A percentile compares a stretch with the other conserved stretches of the same genome.
phyloP scores from a whole-genome alignment of 2,329 filamentous ascomycete species.

The Whalleya microplaca region DNA sequence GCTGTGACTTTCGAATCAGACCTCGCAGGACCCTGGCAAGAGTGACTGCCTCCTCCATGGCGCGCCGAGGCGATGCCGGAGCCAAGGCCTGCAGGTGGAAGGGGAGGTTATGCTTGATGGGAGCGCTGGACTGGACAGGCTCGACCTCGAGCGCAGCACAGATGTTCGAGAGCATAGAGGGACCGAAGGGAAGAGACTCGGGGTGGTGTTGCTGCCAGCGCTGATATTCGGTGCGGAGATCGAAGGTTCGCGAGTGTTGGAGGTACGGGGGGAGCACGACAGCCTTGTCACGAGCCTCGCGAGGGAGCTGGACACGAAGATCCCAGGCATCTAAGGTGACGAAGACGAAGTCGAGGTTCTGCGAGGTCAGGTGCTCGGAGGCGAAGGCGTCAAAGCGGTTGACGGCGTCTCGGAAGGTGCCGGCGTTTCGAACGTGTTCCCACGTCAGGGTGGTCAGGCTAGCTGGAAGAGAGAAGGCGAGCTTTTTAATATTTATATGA shows the following conservation, averaged over 20 bases:
- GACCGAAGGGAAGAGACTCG: constrained; percentile 94
- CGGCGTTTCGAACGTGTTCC: constrained; percentile 98
- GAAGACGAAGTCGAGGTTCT: constrained; percentile 96
- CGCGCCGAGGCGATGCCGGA: constrained; percentile 90
- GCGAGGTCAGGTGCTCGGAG: constrained; percentile 84
- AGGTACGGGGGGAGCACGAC: constrained; percentile 95
- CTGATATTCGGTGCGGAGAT: constrained; percentile 96
- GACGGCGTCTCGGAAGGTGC: constrained; percentile 95
- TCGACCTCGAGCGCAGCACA: constrained; percentile 98
- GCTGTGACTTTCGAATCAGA: constrained; percentile 94
- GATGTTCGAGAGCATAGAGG: constrained; percentile 94
- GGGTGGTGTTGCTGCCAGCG: constrained; percentile 98
- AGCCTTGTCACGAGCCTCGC: constrained; percentile 96
- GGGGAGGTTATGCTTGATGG: constrained; percentile 97
- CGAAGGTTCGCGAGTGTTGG: constrained; percentile 96
- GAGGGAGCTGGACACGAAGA: constrained; percentile 93
- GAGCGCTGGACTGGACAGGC: constrained; percentile 93
- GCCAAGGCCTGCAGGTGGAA: constrained; percentile 97
- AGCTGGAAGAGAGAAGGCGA: constrained; percentile 56
- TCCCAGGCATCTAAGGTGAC: constrained; percentile 99
- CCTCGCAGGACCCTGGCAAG: constrained; percentile 90
- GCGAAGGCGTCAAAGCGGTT: constrained; percentile 93
- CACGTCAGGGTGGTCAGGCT: constrained; percentile 97
- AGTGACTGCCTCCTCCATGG: constrained; percentile 97
- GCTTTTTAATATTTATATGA: constrained; percentile 1